Evolutionary conservation across 495 filamentous ascomycete species (phyloP).

Genomic region (Acidiella bohemica): DNA sequence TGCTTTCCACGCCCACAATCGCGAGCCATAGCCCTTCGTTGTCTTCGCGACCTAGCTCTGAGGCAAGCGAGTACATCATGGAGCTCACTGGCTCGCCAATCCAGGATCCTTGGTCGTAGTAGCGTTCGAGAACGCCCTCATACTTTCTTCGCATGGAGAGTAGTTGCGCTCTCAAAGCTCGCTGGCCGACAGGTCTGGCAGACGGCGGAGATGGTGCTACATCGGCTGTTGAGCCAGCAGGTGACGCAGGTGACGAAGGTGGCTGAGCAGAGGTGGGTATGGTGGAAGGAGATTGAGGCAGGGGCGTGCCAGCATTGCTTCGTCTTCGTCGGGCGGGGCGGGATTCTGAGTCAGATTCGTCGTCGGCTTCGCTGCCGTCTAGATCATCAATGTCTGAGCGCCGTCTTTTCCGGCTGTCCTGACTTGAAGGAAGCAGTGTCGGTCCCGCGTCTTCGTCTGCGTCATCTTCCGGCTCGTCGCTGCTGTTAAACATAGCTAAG

Average conservation of each 20-base stretch:
- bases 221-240: conserved; percentile 18
- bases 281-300: conserved; percentile 43
- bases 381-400: conserved; percentile 50
- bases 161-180: conserved; percentile 48
- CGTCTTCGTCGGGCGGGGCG: conserved; percentile 21
- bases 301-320: conserved; percentile 42
- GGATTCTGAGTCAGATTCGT: conserved; percentile 19
- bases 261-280: conserved; percentile 22
- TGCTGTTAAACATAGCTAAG: conserved; percentile 23
- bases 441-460: conserved; percentile 16
- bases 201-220: conserved; percentile 36
- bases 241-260: conserved; percentile 37
- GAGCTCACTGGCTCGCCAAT: conserved; percentile 92
- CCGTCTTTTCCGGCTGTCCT: conserved; percentile 54
- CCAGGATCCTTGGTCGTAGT: conserved; percentile 75
- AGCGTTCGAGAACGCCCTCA: conserved; percentile 54
- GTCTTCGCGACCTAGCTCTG: conserved; percentile 88
- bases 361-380: conserved; percentile 41
- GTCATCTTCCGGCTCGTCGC: conserved; percentile 35
- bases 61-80: conserved; percentile 84
- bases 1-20: conserved; percentile 81
- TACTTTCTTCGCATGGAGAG: conserved; percentile 63
- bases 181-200: conserved; percentile 45
- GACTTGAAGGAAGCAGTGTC: too few relatives aligned
- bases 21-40: conserved; percentile 91